A percentile compares a stretch with the other conserved stretches of the same genome.
phyloP scores from a whole-genome alignment of 768 basidiomycete species.

The Mycena rebaudengoi region DNA sequence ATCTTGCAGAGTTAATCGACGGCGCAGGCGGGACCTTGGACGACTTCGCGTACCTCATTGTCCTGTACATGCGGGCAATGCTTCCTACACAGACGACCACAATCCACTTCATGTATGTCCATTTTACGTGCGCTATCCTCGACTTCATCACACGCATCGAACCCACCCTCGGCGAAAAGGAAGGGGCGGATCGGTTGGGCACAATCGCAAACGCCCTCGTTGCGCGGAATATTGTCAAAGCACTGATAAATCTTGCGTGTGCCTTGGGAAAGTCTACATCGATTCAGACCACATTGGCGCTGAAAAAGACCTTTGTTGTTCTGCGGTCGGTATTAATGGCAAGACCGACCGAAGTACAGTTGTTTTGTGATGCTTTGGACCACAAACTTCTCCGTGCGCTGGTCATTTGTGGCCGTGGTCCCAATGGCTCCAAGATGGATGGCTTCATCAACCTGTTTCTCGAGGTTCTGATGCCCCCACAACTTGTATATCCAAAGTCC shows the following conservation, averaged over 20 bases:
- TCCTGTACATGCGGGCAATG: background rate
- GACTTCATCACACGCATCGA: background rate
- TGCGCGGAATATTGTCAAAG: background rate
- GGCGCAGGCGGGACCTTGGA: constrained; percentile 4
- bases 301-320: background rate
- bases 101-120: background rate
- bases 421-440: background rate
- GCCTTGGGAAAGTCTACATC: background rate
- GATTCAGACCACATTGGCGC: background rate
- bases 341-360: background rate
- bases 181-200: background rate
- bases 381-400: background rate
- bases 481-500: background rate
- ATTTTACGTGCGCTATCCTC: background rate
- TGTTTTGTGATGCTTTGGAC: background rate
- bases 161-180: background rate
- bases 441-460: background rate
- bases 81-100: background rate
- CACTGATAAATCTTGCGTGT: background rate
- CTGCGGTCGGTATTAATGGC: background rate
- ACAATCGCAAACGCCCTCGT: background rate
- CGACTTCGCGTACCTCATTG: background rate
- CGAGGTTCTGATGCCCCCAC: background rate
- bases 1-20: background rate
- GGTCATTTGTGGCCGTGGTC: background rate